Percentiles rank a stretch among this genome's conserved stretches.
phyloP scores from a whole-genome alignment of 2,329 filamentous ascomycete genomes.

The Chalara sp. region DNA sequence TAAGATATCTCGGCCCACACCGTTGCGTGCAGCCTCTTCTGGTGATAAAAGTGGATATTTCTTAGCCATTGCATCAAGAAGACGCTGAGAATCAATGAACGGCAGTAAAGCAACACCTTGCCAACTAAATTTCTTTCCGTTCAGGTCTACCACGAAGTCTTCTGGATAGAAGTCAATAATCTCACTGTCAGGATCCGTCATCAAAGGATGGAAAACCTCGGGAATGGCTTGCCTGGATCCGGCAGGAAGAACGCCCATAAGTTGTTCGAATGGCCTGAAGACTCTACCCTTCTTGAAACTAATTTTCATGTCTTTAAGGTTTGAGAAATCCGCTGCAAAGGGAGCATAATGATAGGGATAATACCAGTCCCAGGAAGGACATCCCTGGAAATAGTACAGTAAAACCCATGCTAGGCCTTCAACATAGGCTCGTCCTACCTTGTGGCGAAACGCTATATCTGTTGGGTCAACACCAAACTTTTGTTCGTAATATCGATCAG shows the following conservation, averaged over 20 bases:
- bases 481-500: slow-evolving; percentile 92
- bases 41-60: slow-evolving; percentile 74
- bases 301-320: slow-evolving; percentile 71
- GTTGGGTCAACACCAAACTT: slow-evolving; percentile 83
- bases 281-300: slow-evolving; percentile 77
- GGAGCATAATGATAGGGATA: slow-evolving; percentile 98
- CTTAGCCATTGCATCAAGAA: slow-evolving; percentile 74
- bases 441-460: slow-evolving; percentile 78
- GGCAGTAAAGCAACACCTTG: slow-evolving; percentile 89
- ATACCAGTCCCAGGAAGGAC: slow-evolving; percentile 98
- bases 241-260: slow-evolving; percentile 96
- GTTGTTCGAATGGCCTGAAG: slow-evolving; percentile 89
- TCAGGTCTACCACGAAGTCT: slow-evolving; percentile 87
- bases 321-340: slow-evolving; percentile 90
- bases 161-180: slow-evolving; percentile 98
- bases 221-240: slow-evolving; percentile 90
- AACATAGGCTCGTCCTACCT: slow-evolving; percentile 86
- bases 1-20: slow-evolving; percentile 71
- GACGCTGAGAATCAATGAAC: slow-evolving; percentile 88
- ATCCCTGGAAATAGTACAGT: slow-evolving; percentile 96
- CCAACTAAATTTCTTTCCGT: slow-evolving; percentile 98
- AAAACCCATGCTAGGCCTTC: slow-evolving; percentile 95
- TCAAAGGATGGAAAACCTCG: slow-evolving; percentile 79
- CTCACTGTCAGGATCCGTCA: slow-evolving; percentile 80
- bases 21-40: slow-evolving; percentile 74